phyloP scores from a whole-genome alignment of 2,329 filamentous ascomycete genomes.

The Ceratocystis ficicola region DNA sequence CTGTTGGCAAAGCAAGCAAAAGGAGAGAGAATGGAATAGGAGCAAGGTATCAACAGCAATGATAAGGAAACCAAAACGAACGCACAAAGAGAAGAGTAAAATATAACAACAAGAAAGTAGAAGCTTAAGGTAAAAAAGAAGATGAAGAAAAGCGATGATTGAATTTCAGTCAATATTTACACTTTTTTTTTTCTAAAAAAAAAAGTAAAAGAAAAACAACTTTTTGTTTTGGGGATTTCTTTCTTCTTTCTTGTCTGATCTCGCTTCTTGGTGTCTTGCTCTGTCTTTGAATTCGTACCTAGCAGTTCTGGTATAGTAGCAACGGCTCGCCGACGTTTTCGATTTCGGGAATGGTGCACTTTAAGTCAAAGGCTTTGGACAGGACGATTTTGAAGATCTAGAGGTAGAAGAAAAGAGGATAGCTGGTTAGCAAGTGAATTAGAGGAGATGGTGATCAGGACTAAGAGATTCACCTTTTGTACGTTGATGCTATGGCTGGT shows the following conservation, averaged over 20 bases:
- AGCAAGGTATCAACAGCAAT: background rate
- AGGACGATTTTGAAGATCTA: slow-evolving; percentile 99
- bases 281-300: slow-evolving; percentile 15
- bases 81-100: background rate
- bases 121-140: background rate
- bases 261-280: background rate
- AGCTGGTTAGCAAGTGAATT: background rate
- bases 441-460: slow-evolving; percentile 1
- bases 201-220: background rate
- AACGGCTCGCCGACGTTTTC: slow-evolving; percentile 95
- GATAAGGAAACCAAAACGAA: background rate
- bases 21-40: background rate
- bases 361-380: slow-evolving; percentile 95
- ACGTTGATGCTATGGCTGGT: slow-evolving; percentile 99
- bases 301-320: slow-evolving; percentile 68
- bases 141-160: no score
- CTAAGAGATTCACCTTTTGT: slow-evolving; percentile 58
- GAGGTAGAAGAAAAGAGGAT: background rate
- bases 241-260: background rate
- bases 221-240: background rate
- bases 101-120: background rate
- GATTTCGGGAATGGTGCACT: slow-evolving; percentile 98
- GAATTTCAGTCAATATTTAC: no score
- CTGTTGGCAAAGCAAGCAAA: background rate
- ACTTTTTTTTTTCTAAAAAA: background rate